Conservation (phyloP, 495 filamentous ascomycete species). For the Delitschia confertaspora region DNA sequence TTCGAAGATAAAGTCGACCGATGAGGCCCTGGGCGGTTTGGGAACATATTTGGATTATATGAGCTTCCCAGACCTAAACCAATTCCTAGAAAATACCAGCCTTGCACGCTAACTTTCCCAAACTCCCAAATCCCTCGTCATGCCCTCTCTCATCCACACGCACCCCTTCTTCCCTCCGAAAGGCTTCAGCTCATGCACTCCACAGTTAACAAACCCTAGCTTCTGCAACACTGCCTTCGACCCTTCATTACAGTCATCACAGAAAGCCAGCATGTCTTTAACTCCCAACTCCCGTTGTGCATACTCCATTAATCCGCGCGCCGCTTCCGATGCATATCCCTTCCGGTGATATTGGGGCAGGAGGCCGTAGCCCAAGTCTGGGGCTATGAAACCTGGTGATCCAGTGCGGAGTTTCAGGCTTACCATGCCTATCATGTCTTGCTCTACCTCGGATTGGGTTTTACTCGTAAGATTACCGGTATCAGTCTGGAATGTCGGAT, state of each 20-base stretch:
- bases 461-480: neutral
- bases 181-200: conserved; percentile 25
- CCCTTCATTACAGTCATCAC: conserved; percentile 22
- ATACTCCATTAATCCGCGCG: conserved; percentile 30
- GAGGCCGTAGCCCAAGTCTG: conserved; percentile 36
- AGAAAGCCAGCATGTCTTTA: conserved; percentile 22
- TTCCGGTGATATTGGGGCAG: conserved; percentile 32
- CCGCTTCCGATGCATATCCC: conserved; percentile 38
- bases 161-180: conserved; percentile 29
- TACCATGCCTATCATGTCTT: neutral
- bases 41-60: too few relatives aligned
- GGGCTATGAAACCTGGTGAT: conserved; percentile 27
- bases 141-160: conserved; percentile 30
- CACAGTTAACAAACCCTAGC: conserved; percentile 31
- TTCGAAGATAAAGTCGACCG: too few relatives aligned
- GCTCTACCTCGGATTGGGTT: neutral
- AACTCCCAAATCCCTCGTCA: conserved; percentile 32
- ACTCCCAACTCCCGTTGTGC: conserved; percentile 23
- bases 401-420: conserved; percentile 18
- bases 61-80: too few relatives aligned
- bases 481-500: neutral
- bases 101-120: too few relatives aligned
- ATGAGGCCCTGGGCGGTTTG: too few relatives aligned
- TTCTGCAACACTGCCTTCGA: conserved; percentile 33
- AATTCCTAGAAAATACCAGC: too few relatives aligned